Evolutionary conservation across 768 basidiomycete genomes (phyloP).

Genomic region (Pleurotus djamor): DNA sequence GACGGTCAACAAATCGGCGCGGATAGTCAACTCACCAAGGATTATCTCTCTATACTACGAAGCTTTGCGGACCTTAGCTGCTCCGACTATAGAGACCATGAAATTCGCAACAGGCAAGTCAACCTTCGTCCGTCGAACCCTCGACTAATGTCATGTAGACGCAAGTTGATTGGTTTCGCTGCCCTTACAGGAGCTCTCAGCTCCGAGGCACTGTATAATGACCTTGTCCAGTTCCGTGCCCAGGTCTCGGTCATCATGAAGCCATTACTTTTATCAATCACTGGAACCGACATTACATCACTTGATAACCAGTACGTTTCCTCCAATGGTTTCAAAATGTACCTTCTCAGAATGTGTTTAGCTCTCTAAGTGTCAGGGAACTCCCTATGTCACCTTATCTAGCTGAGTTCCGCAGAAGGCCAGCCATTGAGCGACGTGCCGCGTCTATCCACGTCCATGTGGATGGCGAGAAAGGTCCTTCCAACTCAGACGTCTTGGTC

Average conservation of each 20-base stretch:
- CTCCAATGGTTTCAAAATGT: conserved; percentile 19
- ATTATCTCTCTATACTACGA: conserved; percentile 67
- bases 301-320: conserved; percentile 64
- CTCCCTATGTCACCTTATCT: conserved; percentile 76
- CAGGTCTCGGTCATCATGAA: conserved; percentile 73
- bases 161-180: conserved; percentile 82
- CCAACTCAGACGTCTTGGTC: conserved; percentile 67
- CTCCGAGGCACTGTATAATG: conserved; percentile 81
- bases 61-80: conserved; percentile 66
- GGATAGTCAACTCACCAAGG: conserved; percentile 64
- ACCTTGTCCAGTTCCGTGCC: conserved; percentile 64
- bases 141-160: conserved; percentile 39
- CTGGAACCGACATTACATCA: conserved; percentile 54
- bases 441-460: conserved; percentile 88
- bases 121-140: background rate
- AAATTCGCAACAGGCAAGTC: conserved; percentile 70
- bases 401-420: conserved; percentile 80
- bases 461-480: conserved; percentile 86
- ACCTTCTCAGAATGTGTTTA: conserved; percentile 21
- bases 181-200: conserved; percentile 78
- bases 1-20: conserved; percentile 82
- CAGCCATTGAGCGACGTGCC: conserved; percentile 77
- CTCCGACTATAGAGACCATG: conserved; percentile 54
- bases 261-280: conserved; percentile 67
- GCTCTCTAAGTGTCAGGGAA: conserved; percentile 62